Evolutionary conservation across 768 basidiomycete species (phyloP).

Genomic region (Termitomyces titanicus): DNA sequence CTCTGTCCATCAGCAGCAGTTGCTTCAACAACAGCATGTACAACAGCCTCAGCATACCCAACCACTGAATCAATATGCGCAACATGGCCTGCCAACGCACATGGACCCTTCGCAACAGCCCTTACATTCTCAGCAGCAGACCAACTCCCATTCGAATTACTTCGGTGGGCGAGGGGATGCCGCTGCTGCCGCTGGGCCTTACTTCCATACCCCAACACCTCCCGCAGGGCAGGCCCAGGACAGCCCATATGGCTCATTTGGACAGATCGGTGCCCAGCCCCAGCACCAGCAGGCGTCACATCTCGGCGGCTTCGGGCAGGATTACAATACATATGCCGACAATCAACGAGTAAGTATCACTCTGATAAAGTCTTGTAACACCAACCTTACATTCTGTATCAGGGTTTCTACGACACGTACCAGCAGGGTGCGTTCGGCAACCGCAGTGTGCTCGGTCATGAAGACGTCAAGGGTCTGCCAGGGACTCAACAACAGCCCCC

Average conservation of each 20-base stretch:
- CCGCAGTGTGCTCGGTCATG: conserved; percentile 64
- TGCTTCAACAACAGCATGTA: conserved; percentile 4
- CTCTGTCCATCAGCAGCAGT: conserved; percentile 1
- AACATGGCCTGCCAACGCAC: conserved; percentile 63
- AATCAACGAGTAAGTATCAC: conserved; percentile 53
- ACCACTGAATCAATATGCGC: conserved; percentile 52
- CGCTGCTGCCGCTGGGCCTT: conserved; percentile 38
- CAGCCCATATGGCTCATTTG: conserved; percentile 61
- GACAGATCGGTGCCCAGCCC: conserved; percentile 54
- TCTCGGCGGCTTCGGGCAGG: conserved; percentile 53
- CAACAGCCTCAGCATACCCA: conserved; percentile 22
- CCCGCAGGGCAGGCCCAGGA: conserved; percentile 63
- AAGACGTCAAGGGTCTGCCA: conserved; percentile 72
- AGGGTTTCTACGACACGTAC: conserved; percentile 82
- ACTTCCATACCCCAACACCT: conserved; percentile 78
- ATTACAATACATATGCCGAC: conserved; percentile 64
- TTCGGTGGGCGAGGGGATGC: conserved; percentile 63
- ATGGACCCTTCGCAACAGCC: conserved; percentile 56
- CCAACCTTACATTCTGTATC: conserved; percentile 14
- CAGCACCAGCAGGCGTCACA: conserved; percentile 61
- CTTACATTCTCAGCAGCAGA: conserved; percentile 38
- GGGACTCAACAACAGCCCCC: conserved; percentile 55
- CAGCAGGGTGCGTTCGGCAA: conserved; percentile 63
- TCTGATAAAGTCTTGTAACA: conserved; percentile 1
- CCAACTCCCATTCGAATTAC: conserved; percentile 50